Base-by-base conservation (phyloP, 208 protist genomes). In the Trichomonas vaginalis region DNA sequence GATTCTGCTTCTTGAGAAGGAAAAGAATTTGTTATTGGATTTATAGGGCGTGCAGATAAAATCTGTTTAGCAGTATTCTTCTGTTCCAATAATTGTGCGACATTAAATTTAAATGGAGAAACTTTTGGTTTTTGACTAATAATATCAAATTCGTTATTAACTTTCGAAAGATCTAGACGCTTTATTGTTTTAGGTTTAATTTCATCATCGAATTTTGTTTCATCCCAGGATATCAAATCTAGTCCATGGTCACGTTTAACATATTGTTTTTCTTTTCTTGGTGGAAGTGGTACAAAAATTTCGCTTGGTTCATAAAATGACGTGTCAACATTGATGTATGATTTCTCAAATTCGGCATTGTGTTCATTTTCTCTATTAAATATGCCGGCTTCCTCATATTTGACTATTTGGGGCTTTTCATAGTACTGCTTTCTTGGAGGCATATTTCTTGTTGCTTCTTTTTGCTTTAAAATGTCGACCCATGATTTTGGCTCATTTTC, bases 1-100 rank as follows among this genome's bases (percentile, higher is more conserved):
- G 86, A 39, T 92, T 92, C 86, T 39, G 46, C 12, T 51, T 56
- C 86, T 35, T 48, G 45, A 40, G 86, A 51, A 35, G 86, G 86
- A 92, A 92, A 92, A 32, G 86, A 51, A 51, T 92, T 92, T 39
- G 86, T 48, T 12, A 92, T 92, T 92, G 86, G 86, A 92, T 92
- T 45, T 42, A 92, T 42, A 17, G 12, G 10, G 35, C 86, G 8
- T 4, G 17, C 27, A 6, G 46, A n/a, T 51, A 23, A 3, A 15
- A 92, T 48, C 39, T 35, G 0, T 9, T 92, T 92, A 0, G 40
- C 42, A 39, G 10, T 56, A 4, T 92, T 45, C 39, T 47, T 48
- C 37, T 92, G 40, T 4, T 92, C 86, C 32, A 92, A 23, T 39
- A 92, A 17, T 47, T 51, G 40, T 92, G 42, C 45, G 39, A 92